Evolutionary conservation across 768 basidiomycete genomes (phyloP), one percentile per base, ranked within the genome.

Genomic region (Cantharellus cinnabarinus): DNA sequence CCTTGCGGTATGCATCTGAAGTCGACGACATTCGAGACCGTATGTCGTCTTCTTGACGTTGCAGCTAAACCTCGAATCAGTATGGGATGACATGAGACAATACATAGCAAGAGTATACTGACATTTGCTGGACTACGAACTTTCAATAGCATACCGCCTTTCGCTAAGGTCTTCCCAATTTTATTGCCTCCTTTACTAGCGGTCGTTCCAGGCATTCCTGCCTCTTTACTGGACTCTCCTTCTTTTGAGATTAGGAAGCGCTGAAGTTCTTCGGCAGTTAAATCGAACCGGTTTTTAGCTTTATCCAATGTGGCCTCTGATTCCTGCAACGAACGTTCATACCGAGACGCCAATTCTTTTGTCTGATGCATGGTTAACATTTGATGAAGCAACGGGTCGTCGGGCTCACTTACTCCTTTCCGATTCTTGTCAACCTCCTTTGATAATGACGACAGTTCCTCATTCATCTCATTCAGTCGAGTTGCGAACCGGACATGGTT

Each of bases 401-500:
- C 35, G 35, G 52, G 52, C 14, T 5, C 35, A 40, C 56, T 7
- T 54, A 86, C 90, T 71, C 82, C 76, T 71, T 98, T 98, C 58
- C 94, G 75, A 68, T 85, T 85, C 74, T 89, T 91, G 64, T 99
- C 95, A 0, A 95, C 89, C 69, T 98, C 93, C 65, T 89, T 89
- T 0, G 81, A 79, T 3, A 98, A 73, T 5, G 77, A 83, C 15
- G 77, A 72, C 37, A 99, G 75, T 66, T 99, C 95, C n/a, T 97
- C 91, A 66, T 85, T 83, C 89, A 97, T 98, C 70, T 99, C 95
- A 67, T 84, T 85, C 50, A 99, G 74, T 50, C 89, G 80, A 61
- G 83, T 79, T 0, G 90, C 78, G 66, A 97, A 95, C 51, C 82
- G 78, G 41, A 91, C 70, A 58, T 90, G 78, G 69, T 91, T 91